Conservation (phyloP, 2,329 filamentous ascomycete genomes). For the Calycina herbarum region DNA sequence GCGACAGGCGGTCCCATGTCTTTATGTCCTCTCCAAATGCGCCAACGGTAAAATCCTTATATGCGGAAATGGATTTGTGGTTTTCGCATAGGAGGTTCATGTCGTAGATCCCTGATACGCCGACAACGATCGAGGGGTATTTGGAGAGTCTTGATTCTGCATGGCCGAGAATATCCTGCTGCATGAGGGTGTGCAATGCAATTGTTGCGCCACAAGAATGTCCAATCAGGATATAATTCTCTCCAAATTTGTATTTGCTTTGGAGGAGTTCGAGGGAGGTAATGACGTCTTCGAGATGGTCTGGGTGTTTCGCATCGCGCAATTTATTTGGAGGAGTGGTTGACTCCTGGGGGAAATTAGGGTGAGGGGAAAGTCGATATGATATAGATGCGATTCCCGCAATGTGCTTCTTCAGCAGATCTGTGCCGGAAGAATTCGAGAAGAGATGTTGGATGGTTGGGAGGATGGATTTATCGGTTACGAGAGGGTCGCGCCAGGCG, state of each 20-base stretch:
- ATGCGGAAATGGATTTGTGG: slow-evolving; percentile 21
- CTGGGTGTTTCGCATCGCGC: slow-evolving; percentile 55
- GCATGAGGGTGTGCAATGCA: slow-evolving; percentile 52
- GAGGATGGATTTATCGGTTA: slow-evolving; percentile 37
- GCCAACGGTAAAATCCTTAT: slow-evolving; percentile 33
- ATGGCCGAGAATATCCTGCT: not conserved
- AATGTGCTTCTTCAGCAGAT: slow-evolving; percentile 39
- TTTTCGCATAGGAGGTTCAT: slow-evolving; percentile 39
- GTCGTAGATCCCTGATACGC: slow-evolving; percentile 68
- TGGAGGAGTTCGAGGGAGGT: slow-evolving; percentile 52
- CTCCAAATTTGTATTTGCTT: slow-evolving; percentile 45
- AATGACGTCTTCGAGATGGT: slow-evolving; percentile 59
- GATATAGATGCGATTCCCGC: slow-evolving; percentile 64
- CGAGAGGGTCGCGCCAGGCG: slow-evolving; percentile 58
- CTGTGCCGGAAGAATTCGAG: slow-evolving; percentile 40
- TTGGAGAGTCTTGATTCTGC: not conserved
- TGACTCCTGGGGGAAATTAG: slow-evolving; percentile 44
- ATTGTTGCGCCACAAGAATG: slow-evolving; percentile 67
- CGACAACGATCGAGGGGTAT: slow-evolving; percentile 53
- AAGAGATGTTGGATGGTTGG: slow-evolving; percentile 46
- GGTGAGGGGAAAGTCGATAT: slow-evolving; percentile 61
- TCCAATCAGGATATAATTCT: slow-evolving; percentile 56
- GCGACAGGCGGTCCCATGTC: slow-evolving; percentile 50
- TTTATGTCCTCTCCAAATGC: slow-evolving; percentile 49
- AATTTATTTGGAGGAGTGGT: slow-evolving; percentile 15